Conservation (phyloP, 345 rosid genomes). For the Salix caprea region DNA sequence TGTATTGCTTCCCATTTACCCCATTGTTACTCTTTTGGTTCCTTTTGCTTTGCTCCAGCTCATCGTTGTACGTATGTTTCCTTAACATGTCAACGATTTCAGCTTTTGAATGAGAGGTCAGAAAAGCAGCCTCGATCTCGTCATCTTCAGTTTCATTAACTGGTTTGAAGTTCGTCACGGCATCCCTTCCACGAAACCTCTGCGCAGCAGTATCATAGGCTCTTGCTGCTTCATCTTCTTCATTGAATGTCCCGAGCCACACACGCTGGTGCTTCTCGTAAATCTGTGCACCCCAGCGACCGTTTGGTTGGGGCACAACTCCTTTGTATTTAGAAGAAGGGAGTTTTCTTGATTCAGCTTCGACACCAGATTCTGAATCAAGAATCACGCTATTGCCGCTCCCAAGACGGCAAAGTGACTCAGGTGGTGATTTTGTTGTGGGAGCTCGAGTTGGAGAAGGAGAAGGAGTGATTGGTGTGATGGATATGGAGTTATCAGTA, state of each 20-base stretch:
- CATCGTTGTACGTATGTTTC: slow-evolving; percentile 76
- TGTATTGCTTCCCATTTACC: background rate
- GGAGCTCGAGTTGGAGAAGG: slow-evolving; percentile 8
- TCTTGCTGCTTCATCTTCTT: slow-evolving; percentile 74
- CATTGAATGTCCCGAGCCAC: slow-evolving; percentile 89
- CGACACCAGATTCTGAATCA: slow-evolving; percentile 54
- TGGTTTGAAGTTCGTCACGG: slow-evolving; percentile 65
- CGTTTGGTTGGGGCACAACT: slow-evolving; percentile 95
- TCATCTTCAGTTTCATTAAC: slow-evolving; percentile 22
- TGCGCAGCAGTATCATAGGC: slow-evolving; percentile 81
- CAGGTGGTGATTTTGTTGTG: slow-evolving; percentile 26
- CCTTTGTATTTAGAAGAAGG: slow-evolving; percentile 89
- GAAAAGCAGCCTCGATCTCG: slow-evolving; percentile 45
- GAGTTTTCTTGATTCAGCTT: slow-evolving; percentile 77
- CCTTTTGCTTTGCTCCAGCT: slow-evolving; percentile 64
- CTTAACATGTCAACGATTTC: slow-evolving; percentile 92
- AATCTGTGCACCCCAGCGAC: slow-evolving; percentile 96
- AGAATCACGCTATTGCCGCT: slow-evolving; percentile 55
- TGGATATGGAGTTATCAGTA: slow-evolving; percentile 34
- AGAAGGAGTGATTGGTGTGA: slow-evolving; percentile 20
- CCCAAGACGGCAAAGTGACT: slow-evolving; percentile 48
- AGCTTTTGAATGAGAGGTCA: slow-evolving; percentile 65
- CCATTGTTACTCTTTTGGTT: slow-evolving; percentile 13
- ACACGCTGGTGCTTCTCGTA: slow-evolving; percentile 94
- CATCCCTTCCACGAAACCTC: slow-evolving; percentile 85